Conservation (phyloP, 331 rosid genomes). For the Malus hybrid region DNA sequence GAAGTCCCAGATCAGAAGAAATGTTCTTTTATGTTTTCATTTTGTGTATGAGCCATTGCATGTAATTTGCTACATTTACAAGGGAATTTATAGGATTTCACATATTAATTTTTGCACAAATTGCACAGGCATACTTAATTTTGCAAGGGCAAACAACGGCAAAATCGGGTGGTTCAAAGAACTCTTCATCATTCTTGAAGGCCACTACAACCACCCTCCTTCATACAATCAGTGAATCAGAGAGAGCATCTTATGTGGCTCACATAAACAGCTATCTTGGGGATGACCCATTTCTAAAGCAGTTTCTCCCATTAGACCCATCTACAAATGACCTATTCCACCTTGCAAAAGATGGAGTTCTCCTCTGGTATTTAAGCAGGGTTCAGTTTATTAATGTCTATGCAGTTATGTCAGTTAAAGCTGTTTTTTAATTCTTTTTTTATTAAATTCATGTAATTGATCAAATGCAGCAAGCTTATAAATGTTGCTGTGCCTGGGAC, state of each 20-base stretch:
- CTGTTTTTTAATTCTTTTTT: slow-evolving; percentile 13
- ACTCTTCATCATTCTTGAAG: slow-evolving; percentile 79
- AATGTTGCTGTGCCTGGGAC: slow-evolving; percentile 99
- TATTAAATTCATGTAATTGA: slow-evolving; percentile 40
- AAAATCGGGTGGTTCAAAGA: slow-evolving; percentile 55
- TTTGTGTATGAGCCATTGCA: background rate
- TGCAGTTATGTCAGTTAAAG: slow-evolving; percentile 10
- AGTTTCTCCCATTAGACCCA: slow-evolving; percentile 80
- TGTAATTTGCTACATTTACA: slow-evolving; percentile 4
- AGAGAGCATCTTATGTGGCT: slow-evolving; percentile 73
- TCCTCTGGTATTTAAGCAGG: slow-evolving; percentile 70
- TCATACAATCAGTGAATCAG: slow-evolving; percentile 88
- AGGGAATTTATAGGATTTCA: slow-evolving; percentile 5
- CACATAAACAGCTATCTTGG: slow-evolving; percentile 94
- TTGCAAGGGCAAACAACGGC: slow-evolving; percentile 48
- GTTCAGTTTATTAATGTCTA: slow-evolving; percentile 18
- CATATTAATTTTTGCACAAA: slow-evolving; percentile 13
- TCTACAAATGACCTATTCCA: slow-evolving; percentile 58
- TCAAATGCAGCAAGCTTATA: slow-evolving; percentile 84
- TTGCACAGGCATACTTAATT: slow-evolving; percentile 59
- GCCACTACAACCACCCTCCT: slow-evolving; percentile 85
- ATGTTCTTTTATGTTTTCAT: background rate
- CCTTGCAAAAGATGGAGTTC: slow-evolving; percentile 87
- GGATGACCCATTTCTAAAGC: slow-evolving; percentile 74
- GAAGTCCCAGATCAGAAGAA: background rate